These are phyloP conservation scores for Pseudocercospora musae DNA, from an alignment of 2,329 filamentous ascomycete genomes.

Conservation along the genomic window DNA sequence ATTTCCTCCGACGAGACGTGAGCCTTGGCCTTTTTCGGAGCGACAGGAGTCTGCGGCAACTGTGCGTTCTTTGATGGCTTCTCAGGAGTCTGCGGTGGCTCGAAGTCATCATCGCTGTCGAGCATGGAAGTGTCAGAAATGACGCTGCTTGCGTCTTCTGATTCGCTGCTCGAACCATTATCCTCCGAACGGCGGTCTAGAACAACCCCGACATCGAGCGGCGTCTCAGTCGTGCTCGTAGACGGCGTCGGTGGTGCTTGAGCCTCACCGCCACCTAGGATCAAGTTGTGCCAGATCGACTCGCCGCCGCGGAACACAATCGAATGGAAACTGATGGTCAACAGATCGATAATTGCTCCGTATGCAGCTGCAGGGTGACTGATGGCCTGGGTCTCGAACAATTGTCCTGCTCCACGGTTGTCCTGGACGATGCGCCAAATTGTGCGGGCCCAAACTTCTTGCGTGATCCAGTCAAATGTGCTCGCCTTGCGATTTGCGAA, in stretches of 20 bases:
- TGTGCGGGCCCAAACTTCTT: constrained; percentile 26
- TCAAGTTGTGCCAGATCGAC: constrained; percentile 18
- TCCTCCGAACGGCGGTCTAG: constrained; percentile 2
- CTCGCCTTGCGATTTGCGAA: constrained; percentile 8
- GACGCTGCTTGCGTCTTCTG: not conserved
- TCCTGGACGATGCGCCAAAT: constrained; percentile 25
- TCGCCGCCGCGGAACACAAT: constrained; percentile 18
- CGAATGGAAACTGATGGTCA: constrained; percentile 27
- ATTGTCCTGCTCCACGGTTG: constrained; percentile 16
- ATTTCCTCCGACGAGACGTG: not conserved
- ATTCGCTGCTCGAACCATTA: not conserved
- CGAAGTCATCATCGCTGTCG: not conserved
- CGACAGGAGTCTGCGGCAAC: not conserved
- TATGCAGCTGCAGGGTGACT: constrained; percentile 22
- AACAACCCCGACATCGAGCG: not conserved
- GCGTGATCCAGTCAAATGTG: constrained; percentile 22
- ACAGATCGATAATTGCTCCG: constrained; percentile 24
- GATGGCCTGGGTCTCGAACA: constrained; percentile 15
- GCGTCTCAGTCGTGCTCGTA: not conserved
- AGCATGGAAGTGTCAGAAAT: not conserved
- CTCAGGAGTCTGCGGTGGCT: not conserved
- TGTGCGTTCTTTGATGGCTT: not conserved
- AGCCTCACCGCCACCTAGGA: not conserved
- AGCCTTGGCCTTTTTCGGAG: not conserved
- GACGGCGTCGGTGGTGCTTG: not conserved